These are phyloP conservation scores for Fusarium pseudonygamai DNA, from an alignment of 2,329 filamentous ascomycete species.

Conservation along the genomic window DNA sequence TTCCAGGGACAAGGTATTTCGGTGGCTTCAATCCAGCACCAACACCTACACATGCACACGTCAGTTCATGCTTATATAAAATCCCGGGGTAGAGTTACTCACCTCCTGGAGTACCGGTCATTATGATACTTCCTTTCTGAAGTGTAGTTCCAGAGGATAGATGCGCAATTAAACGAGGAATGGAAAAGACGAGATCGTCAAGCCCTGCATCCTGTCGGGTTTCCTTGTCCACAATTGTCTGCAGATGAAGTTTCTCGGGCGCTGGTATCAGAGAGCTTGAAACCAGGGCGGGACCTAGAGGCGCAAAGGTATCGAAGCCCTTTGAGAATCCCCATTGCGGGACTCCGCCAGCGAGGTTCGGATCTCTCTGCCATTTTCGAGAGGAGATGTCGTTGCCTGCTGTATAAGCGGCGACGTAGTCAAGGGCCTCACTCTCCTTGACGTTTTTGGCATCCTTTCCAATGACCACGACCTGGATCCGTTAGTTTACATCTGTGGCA, in stretches of 20 bases:
- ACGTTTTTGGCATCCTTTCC: slow-evolving; percentile 61
- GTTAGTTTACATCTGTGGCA: fast-evolving
- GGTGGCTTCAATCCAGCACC: slow-evolving; percentile 55
- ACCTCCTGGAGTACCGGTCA: slow-evolving; percentile 55
- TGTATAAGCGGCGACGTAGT: slow-evolving; percentile 64
- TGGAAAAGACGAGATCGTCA: slow-evolving; percentile 57
- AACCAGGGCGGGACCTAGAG: slow-evolving; percentile 60
- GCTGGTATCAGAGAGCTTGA: slow-evolving; percentile 53
- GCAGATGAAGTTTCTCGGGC: slow-evolving; percentile 54
- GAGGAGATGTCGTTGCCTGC: slow-evolving; percentile 65
- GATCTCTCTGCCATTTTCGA: slow-evolving; percentile 62
- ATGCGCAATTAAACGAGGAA: slow-evolving; percentile 49
- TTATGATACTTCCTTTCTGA: slow-evolving; percentile 54
- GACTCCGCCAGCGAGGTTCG: slow-evolving; percentile 57
- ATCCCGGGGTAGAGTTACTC: fast-evolving
- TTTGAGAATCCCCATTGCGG: slow-evolving; percentile 68
- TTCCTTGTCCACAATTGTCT: slow-evolving; percentile 59
- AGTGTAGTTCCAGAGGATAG: slow-evolving; percentile 55
- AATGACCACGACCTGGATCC: slow-evolving; percentile 49
- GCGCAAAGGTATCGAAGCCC: slow-evolving; percentile 65
- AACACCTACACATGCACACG: slow-evolving; percentile 47
- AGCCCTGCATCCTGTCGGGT: slow-evolving; percentile 54
- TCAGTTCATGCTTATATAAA: background rate
- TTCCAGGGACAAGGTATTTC: slow-evolving; percentile 51
- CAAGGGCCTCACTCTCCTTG: slow-evolving; percentile 51